Evolutionary conservation across 805 yeast genomes (phyloP), one percentile per base, ranked within the genome.

Genomic region (Sugiyamaella valdiviana): DNA sequence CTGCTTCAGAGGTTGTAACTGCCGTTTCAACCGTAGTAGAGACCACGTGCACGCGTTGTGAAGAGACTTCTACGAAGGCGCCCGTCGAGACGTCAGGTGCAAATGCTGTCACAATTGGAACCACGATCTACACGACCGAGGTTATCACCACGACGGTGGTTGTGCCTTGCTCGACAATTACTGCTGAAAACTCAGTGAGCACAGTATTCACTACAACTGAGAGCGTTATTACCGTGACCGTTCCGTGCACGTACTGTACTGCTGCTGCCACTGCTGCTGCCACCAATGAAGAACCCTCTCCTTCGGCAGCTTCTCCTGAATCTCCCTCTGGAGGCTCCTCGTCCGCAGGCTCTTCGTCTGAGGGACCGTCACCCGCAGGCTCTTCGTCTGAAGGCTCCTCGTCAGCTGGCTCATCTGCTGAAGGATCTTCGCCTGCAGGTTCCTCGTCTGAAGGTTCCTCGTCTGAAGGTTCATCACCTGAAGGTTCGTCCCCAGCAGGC

Each of bases 141-240:
- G 47, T 38, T 20, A 37, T 38, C 10, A 37, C 41, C n/a, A 22
- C 41, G n/a, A 29, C 41, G 16, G 42, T 41, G 12, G 36, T 26
- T 26, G 44, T 24, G 44, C 44, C 44, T 2, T 41, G 44, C 36
- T 26, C 44, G 3, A 24, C 36, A 6, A 36, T 15, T 16, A 24
- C 44, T 20, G 12, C 44, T n/a, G 36, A n/a, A 14, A 10, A 15
- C 26, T 36, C 15, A n/a, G 36, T 12, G 36, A 24, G 36, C 6
- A 41, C 44, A 24, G 20, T 16, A 14, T 41, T 24, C 44, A 41
- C 44, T 24, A 41, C 44, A 7, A 19, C 26, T 26, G 19, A n/a
- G 19, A 15, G 15, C 36, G 36, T 16, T 4, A 29, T 24, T 5
- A 41, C 44, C 16, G n/a, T 41, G 3, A 41, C 44, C 19, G 15